These are phyloP conservation scores for Trichoderma guizhouense DNA, from an alignment of 2,329 filamentous ascomycete genomes.

Conservation along the genomic window DNA sequence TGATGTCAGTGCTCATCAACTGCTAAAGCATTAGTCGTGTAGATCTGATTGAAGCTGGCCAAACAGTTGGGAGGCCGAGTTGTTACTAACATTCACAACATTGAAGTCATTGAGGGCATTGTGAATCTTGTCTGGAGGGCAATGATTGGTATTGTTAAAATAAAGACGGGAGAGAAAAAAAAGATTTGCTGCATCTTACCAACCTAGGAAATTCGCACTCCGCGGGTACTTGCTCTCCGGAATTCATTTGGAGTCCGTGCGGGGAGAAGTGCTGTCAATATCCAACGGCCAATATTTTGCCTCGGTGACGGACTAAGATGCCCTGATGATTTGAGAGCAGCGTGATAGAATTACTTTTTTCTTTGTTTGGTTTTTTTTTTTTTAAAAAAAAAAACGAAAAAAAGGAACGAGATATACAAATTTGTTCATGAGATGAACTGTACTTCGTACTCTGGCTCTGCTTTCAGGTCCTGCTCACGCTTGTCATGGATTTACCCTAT, in stretches of 20 bases:
- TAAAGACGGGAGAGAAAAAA: neutral
- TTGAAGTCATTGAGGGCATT: neutral
- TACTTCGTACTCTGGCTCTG: neutral
- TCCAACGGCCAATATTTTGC: neutral
- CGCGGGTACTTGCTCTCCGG: neutral
- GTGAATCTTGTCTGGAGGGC: neutral
- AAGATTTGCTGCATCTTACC: neutral
- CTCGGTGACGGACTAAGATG: neutral
- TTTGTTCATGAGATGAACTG: too few relatives aligned
- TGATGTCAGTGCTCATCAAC: neutral
- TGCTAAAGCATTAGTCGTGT: conserved; percentile 2
- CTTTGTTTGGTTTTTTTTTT: too few relatives aligned
- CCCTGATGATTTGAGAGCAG: neutral
- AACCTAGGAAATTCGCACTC: neutral
- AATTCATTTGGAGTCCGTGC: neutral
- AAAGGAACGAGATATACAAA: too few relatives aligned
- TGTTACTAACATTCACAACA: neutral
- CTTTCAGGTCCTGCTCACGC: neutral
- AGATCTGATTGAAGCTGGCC: neutral
- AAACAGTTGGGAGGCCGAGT: neutral
- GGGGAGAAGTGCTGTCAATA: neutral
- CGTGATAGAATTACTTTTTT: neutral
- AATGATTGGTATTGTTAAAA: too few relatives aligned
- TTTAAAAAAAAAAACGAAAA: neutral
- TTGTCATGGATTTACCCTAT: neutral